Evolutionary conservation across 495 filamentous ascomycete species (phyloP).

Genomic region (Xylaria nigripes): DNA sequence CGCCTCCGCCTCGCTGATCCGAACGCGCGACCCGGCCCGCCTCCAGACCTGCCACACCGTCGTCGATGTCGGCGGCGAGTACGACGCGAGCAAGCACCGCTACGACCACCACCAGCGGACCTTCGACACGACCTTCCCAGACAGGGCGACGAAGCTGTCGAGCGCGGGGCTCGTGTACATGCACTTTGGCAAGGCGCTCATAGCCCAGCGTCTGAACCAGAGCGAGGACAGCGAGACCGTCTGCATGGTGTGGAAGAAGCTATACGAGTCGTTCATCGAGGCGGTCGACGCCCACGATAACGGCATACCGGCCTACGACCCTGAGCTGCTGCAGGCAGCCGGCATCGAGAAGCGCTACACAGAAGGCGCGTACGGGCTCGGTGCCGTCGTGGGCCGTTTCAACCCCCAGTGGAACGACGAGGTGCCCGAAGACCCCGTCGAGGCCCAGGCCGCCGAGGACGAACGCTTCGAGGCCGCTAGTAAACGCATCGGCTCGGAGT

Average conservation of each 20-base stretch:
- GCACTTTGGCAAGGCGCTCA: conserved; percentile 82
- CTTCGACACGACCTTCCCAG: conserved; percentile 70
- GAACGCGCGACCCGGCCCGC: conserved; percentile 73
- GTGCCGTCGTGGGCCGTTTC: conserved; percentile 72
- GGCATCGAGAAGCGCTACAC: conserved; percentile 71
- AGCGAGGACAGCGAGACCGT: conserved; percentile 55
- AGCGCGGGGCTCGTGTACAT: conserved; percentile 90
- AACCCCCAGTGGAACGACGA: conserved; percentile 65
- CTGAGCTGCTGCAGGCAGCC: conserved; percentile 51
- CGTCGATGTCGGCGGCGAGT: conserved; percentile 90
- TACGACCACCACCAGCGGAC: conserved; percentile 97
- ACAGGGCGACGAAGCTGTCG: conserved; percentile 75
- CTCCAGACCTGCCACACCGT: conserved; percentile 85
- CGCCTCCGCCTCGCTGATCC: conserved; percentile 61
- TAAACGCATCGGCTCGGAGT: conserved; percentile 75
- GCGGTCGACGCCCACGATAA: conserved; percentile 97
- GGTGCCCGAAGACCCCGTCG: conserved; percentile 35
- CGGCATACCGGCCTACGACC: conserved; percentile 74
- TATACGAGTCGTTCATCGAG: conserved; percentile 92
- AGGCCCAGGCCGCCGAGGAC: conserved; percentile 71
- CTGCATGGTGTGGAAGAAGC: conserved; percentile 68
- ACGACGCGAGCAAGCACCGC: conserved; percentile 63
- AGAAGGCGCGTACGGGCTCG: conserved; percentile 71
- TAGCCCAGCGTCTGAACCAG: conserved; percentile 53
- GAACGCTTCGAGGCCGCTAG: conserved; percentile 67